These are phyloP conservation scores for Candolleomyces aberdarensis DNA, from an alignment of 768 basidiomycete species.

Conservation along the genomic window DNA sequence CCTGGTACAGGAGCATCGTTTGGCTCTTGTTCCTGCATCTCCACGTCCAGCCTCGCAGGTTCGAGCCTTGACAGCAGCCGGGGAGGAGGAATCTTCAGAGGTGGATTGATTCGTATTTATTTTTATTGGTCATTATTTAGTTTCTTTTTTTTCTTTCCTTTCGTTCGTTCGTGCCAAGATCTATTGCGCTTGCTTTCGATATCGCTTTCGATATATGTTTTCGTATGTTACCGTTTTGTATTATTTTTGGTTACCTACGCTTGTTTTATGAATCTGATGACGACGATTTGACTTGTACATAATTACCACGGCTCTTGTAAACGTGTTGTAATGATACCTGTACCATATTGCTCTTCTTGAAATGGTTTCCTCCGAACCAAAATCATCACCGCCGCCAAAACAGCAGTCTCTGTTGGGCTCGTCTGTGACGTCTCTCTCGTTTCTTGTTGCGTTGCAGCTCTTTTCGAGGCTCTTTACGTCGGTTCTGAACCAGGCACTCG, in stretches of 20 bases:
- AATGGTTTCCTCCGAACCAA: neutral
- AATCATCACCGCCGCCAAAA: neutral
- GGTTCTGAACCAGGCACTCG: slow-evolving; percentile 79
- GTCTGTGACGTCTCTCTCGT: slow-evolving; percentile 45
- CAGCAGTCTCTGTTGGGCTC: slow-evolving; percentile 23
- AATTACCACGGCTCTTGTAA: neutral
- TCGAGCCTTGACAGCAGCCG: slow-evolving; percentile 3
- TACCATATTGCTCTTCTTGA: neutral
- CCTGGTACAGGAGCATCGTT: slow-evolving; percentile 23
- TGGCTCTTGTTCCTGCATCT: slow-evolving; percentile 6
- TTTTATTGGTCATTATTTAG: slow-evolving; percentile 1
- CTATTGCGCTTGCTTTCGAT: neutral
- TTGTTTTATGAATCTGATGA: neutral
- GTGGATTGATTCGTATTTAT: slow-evolving; percentile 6
- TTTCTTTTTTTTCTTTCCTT: neutral
- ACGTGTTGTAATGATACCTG: neutral
- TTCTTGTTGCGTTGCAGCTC: slow-evolving; percentile 84
- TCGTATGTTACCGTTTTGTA: neutral
- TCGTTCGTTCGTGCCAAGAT: neutral
- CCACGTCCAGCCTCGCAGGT: neutral
- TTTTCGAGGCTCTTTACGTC: slow-evolving; percentile 86
- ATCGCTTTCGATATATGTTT: neutral
- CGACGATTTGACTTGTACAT: neutral
- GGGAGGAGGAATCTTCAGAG: slow-evolving; percentile 5
- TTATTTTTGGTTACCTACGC: neutral